Percentiles rank a stretch among this genome's conserved stretches.
Evolutionary conservation across 2,329 filamentous ascomycete species (phyloP).

Genomic region (Alternaria tenuissima): DNA sequence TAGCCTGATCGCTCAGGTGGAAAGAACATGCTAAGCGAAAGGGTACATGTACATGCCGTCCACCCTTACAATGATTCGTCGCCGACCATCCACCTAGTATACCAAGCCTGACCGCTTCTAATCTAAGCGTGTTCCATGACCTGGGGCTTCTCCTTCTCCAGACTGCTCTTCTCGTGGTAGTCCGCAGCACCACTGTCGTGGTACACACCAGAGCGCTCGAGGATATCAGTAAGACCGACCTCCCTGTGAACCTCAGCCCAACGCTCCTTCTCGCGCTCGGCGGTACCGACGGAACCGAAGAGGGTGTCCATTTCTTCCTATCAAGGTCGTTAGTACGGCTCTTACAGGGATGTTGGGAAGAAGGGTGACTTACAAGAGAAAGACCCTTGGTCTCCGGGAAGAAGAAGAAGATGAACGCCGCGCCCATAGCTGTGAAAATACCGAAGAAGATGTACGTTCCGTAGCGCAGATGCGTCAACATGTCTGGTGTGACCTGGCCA

Average conservation of each 20-base stretch:
- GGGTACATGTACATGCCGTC: background rate
- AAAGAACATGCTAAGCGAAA: slow-evolving; percentile 7
- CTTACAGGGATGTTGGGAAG: background rate
- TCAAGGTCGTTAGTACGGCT: slow-evolving; percentile 41
- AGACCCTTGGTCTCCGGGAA: slow-evolving; percentile 64
- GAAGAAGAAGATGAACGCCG: slow-evolving; percentile 61
- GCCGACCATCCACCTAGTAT: background rate
- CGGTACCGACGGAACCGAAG: slow-evolving; percentile 72
- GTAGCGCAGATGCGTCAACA: slow-evolving; percentile 70
- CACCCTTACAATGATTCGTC: too few relatives aligned
- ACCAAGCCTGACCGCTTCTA: too few relatives aligned
- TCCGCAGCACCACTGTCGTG: background rate
- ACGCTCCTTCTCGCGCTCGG: slow-evolving; percentile 71
- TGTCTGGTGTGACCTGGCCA: slow-evolving; percentile 73
- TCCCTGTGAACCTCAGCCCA: slow-evolving; percentile 76
- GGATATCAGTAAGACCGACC: slow-evolving; percentile 65
- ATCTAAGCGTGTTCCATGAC: slow-evolving; percentile 10
- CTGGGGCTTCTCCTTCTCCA: slow-evolving; percentile 28
- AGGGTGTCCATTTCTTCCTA: slow-evolving; percentile 69
- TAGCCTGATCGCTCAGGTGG: background rate
- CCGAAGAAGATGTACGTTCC: slow-evolving; percentile 78
- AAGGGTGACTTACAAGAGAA: slow-evolving; percentile 43
- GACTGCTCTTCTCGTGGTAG: background rate
- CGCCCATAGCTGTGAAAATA: slow-evolving; percentile 69
- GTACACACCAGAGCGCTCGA: slow-evolving; percentile 27